Conservation (phyloP, 2,329 filamentous ascomycete genomes). For the Lachnellula subtilissima region DNA sequence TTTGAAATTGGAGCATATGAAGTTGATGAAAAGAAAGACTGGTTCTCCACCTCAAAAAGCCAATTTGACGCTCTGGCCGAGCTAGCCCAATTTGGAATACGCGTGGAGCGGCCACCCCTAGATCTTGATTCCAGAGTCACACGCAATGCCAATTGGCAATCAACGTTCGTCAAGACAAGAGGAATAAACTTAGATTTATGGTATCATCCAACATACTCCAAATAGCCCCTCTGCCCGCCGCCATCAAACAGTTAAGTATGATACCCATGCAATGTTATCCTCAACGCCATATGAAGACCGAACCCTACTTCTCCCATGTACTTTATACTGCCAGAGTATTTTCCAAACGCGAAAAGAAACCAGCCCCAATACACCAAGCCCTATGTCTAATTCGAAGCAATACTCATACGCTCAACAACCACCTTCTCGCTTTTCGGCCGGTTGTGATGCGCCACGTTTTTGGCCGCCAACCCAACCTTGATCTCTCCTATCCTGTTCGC, state of each 20-base stretch:
- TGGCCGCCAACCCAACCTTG: constrained; percentile 24
- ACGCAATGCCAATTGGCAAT: not conserved
- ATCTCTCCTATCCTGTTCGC: constrained; percentile 15
- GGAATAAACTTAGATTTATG: not conserved
- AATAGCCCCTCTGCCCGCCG: not conserved
- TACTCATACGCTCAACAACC: constrained; percentile 41
- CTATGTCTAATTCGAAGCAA: constrained; percentile 7
- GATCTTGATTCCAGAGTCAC: no score
- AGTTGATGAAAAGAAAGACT: no score
- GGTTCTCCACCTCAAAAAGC: no score
- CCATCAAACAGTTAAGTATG: not conserved
- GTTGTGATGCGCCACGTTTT: not conserved
- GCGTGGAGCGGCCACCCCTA: no score
- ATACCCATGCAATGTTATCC: not conserved
- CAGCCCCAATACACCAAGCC: not conserved
- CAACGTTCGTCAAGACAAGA: not conserved
- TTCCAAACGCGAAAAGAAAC: not conserved
- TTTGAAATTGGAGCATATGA: no score
- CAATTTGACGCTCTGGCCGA: no score
- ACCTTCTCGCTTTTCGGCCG: constrained; percentile 45
- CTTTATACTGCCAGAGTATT: constrained; percentile 10
- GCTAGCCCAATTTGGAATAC: no score
- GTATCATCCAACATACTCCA: not conserved
- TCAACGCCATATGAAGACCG: not conserved
- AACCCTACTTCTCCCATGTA: not conserved